phyloP scores from a whole-genome alignment of 108 stramenopile species.

The Fistulifera solaris region DNA sequence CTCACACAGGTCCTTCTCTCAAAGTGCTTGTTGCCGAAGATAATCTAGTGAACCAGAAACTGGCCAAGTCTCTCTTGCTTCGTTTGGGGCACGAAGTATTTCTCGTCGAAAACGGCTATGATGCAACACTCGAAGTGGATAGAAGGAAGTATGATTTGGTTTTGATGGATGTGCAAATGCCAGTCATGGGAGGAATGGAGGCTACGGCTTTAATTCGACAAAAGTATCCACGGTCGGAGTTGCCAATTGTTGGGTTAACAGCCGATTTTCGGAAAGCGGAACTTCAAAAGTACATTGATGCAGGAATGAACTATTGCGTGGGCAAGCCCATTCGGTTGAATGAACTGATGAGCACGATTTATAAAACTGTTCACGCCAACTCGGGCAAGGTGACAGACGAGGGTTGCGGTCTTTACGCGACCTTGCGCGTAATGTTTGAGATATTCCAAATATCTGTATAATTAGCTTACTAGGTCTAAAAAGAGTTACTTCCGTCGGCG shows the following conservation, averaged over 20 bases:
- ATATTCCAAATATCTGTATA: neutral
- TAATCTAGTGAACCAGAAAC: slow-evolving; percentile 40
- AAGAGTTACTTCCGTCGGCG: slow-evolving; percentile 17
- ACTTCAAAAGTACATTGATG: slow-evolving; percentile 5
- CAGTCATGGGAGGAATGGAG: slow-evolving; percentile 53
- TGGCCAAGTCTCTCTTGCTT: slow-evolving; percentile 23
- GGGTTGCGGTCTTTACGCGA: neutral
- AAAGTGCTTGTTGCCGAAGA: slow-evolving; percentile 46
- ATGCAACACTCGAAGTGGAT: slow-evolving; percentile 17
- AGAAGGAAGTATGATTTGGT: slow-evolving; percentile 20
- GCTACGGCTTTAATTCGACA: slow-evolving; percentile 20
- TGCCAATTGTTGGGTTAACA: slow-evolving; percentile 36
- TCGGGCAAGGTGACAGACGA: neutral
- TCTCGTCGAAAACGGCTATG: slow-evolving; percentile 24
- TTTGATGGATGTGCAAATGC: slow-evolving; percentile 57
- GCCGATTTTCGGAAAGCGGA: slow-evolving; percentile 22
- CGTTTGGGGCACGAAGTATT: slow-evolving; percentile 25
- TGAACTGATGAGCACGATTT: too few relatives aligned
- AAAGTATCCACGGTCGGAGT: neutral
- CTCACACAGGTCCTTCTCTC: neutral
- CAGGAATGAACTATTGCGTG: slow-evolving; percentile 30
- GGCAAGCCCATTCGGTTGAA: slow-evolving; percentile 20
- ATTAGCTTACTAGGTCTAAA: neutral
- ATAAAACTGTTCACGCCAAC: neutral
- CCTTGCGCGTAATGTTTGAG: neutral